A percentile compares a stretch with the other conserved stretches of the same genome.
These are phyloP conservation scores for Xylaria arbuscula DNA, from an alignment of 2,329 filamentous ascomycete genomes.

Conservation along the genomic window DNA sequence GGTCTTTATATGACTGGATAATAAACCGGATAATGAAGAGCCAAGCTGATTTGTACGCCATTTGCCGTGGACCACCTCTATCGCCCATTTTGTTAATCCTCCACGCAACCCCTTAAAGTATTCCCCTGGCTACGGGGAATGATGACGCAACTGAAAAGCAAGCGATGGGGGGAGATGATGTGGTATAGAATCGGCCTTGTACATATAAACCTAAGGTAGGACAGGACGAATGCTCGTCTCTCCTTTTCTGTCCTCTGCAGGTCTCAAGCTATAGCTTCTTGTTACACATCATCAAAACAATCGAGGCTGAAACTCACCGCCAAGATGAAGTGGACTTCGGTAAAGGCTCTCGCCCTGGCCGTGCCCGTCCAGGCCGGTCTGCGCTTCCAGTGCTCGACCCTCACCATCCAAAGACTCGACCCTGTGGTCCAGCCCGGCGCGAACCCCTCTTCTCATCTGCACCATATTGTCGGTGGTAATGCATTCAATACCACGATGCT, in stretches of 20 bases:
- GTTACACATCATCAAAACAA: not conserved
- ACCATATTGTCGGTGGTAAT: slow-evolving; percentile 41
- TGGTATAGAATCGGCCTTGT: slow-evolving; percentile 6
- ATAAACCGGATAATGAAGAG: slow-evolving; percentile 35
- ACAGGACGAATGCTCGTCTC: slow-evolving; percentile 10
- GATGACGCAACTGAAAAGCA: not conserved
- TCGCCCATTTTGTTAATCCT: slow-evolving; percentile 30
- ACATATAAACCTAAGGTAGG: slow-evolving; percentile 26
- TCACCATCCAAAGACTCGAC: slow-evolving; percentile 38
- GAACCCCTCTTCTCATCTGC: slow-evolving; percentile 35
- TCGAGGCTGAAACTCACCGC: slow-evolving; percentile 13
- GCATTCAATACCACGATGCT: slow-evolving; percentile 39
- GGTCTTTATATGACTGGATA: slow-evolving; percentile 34
- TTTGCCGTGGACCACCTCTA: slow-evolving; percentile 27
- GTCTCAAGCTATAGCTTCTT: slow-evolving; percentile 7
- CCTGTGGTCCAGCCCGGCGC: slow-evolving; percentile 37
- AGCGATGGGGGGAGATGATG: not conserved
- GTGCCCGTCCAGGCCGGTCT: slow-evolving; percentile 38
- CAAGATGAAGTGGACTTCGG: slow-evolving; percentile 38
- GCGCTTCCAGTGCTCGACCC: slow-evolving; percentile 38
- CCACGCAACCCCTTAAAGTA: slow-evolving; percentile 13
- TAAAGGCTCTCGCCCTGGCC: slow-evolving; percentile 32
- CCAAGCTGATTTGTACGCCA: slow-evolving; percentile 36
- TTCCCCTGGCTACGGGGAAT: not conserved
- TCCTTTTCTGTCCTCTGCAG: slow-evolving; percentile 12